phyloP scores from a whole-genome alignment of 768 basidiomycete species.

The Tylopilus balloui region DNA sequence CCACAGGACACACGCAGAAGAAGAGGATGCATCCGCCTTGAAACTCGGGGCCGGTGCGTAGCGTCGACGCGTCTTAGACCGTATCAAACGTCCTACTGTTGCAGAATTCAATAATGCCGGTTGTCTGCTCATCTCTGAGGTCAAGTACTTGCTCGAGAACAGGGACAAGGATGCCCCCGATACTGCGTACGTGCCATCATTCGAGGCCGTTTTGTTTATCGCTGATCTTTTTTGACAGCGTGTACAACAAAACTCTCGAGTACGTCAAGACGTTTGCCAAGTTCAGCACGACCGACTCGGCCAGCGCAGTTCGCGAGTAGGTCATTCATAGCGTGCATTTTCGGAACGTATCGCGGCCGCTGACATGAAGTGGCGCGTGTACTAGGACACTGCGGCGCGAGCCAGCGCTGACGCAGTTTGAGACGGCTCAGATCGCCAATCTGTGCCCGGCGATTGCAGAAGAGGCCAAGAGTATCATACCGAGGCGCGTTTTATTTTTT shows the following conservation, averaged over 20 bases:
- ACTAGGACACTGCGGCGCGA: constrained; percentile 73
- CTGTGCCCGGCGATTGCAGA: constrained; percentile 83
- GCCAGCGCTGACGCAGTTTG: constrained; percentile 78
- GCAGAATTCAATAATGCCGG: constrained; percentile 89
- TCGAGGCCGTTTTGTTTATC: neutral
- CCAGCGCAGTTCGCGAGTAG: constrained; percentile 83
- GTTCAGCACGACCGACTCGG: constrained; percentile 82
- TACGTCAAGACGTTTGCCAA: constrained; percentile 90
- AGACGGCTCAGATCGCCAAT: constrained; percentile 91
- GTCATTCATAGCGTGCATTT: constrained; percentile 19
- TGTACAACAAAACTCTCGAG: constrained; percentile 90
- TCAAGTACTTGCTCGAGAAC: constrained; percentile 85
- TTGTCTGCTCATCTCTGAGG: constrained; percentile 87
- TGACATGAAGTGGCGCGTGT: neutral
- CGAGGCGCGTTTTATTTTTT: constrained; percentile 62
- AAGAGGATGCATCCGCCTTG: constrained; percentile 81
- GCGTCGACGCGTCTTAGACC: too few relatives aligned
- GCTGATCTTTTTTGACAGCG: constrained; percentile 45
- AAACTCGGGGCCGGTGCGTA: constrained; percentile 70
- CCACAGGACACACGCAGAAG: constrained; percentile 63
- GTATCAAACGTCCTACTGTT: neutral
- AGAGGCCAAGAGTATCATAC: constrained; percentile 88
- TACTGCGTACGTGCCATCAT: constrained; percentile 55
- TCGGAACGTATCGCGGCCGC: neutral
- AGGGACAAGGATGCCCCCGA: constrained; percentile 84